A percentile compares a stretch with the other conserved stretches of the same genome.
Conservation (phyloP, 495 filamentous ascomycete species). For the Staphylotrichum longicolle region DNA sequence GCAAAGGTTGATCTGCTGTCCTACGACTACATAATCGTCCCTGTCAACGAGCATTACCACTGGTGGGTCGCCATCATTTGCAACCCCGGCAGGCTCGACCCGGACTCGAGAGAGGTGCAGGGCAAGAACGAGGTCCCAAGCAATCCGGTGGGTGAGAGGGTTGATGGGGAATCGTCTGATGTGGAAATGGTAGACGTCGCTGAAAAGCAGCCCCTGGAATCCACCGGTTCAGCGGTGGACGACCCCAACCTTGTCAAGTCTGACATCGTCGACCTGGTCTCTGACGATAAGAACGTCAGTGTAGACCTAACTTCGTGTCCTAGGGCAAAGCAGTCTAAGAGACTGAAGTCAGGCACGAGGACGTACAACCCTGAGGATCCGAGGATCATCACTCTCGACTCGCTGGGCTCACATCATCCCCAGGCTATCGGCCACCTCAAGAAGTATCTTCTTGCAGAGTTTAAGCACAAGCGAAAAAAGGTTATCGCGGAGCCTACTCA, state of each 20-base stretch:
- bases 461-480: conserved; percentile 59
- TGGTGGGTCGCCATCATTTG: conserved; percentile 98
- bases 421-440: conserved; percentile 63
- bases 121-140: not conserved
- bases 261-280: conserved; percentile 22
- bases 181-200: conserved; percentile 21
- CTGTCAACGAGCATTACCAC: conserved; percentile 81
- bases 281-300: conserved; percentile 13
- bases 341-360: conserved; percentile 31
- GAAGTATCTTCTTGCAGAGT: conserved; percentile 74
- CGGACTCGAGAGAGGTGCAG: conserved; percentile 16
- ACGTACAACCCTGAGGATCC: conserved; percentile 48
- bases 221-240: conserved; percentile 22
- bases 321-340: conserved; percentile 24
- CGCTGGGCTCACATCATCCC: conserved; percentile 62
- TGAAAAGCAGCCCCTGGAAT: not conserved
- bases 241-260: conserved; percentile 21
- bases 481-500: conserved; percentile 52
- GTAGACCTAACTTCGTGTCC: not conserved
- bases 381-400: conserved; percentile 86
- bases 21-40: conserved; percentile 86
- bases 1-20: conserved; percentile 78
- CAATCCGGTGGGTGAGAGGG: not conserved
- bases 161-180: conserved; percentile 12
- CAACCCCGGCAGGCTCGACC: conserved; percentile 65